Conservation (phyloP, 306 rosid genomes). For the barrel medic (Medicago truncatula) region DNA sequence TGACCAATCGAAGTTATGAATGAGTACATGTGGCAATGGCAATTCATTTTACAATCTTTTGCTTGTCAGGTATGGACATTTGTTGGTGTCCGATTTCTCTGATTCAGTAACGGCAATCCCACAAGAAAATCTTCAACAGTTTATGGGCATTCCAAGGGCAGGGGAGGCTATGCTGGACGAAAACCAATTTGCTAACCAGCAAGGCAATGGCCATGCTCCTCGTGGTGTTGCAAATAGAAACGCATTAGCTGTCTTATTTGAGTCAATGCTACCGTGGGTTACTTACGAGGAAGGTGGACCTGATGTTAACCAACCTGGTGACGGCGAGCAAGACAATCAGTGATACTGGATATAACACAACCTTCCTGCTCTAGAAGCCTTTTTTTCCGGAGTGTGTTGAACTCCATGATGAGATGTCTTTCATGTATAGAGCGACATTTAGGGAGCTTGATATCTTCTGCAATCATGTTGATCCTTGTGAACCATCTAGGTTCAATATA, state of each 20-base stretch:
- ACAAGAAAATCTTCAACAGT: constrained; percentile 80
- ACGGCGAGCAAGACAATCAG: constrained; percentile 52
- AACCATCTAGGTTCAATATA: constrained; percentile 8
- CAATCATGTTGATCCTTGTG: constrained; percentile 36
- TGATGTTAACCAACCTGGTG: constrained; percentile 55
- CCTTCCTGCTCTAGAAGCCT: constrained; percentile 17
- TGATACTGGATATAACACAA: constrained; percentile 38
- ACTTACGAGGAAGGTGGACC: constrained; percentile 64
- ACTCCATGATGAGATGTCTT: constrained; percentile 39
- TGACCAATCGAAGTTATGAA: constrained; percentile 14
- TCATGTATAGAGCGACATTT: constrained; percentile 45
- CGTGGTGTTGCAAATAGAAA: constrained; percentile 71
- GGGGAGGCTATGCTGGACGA: constrained; percentile 59
- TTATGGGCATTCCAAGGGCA: constrained; percentile 73
- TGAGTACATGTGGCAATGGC: neutral
- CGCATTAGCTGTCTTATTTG: constrained; percentile 82
- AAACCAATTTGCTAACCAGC: constrained; percentile 60
- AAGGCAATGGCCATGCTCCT: constrained; percentile 57
- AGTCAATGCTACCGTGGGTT: constrained; percentile 95
- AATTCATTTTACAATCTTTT: constrained; percentile 32
- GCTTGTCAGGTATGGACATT: constrained; percentile 79
- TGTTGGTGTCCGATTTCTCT: constrained; percentile 90
- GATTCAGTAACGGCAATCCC: constrained; percentile 77
- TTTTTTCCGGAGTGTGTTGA: constrained; percentile 21
- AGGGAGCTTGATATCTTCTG: constrained; percentile 41